Conservation (phyloP, 192 early-diverging fungal genomes). For the Backusella liffmaniae region DNA sequence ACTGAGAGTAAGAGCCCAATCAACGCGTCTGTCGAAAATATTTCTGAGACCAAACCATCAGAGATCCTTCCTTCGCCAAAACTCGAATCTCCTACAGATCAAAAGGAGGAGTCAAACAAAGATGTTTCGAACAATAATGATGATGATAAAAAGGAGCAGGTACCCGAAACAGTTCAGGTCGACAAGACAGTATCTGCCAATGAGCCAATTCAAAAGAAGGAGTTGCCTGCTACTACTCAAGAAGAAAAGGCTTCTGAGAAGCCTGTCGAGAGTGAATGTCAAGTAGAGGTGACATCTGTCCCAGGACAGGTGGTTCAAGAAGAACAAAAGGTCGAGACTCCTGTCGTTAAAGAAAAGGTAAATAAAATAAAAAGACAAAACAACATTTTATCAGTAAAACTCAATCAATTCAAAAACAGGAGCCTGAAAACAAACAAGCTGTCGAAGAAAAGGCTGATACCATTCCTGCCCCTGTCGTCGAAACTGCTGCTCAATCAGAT, state of each 20-base stretch:
- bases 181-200: background rate
- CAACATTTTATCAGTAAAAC: background rate
- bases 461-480: background rate
- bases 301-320: background rate
- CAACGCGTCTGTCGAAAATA: background rate
- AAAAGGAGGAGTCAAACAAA: background rate
- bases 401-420: background rate
- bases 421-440: background rate
- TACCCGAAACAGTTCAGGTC: background rate
- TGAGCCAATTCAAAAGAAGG: background rate
- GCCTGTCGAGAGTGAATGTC: background rate
- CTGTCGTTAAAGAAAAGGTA: background rate
- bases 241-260: background rate
- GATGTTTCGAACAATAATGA: background rate
- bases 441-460: background rate
- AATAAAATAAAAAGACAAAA: background rate
- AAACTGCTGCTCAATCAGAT: background rate
- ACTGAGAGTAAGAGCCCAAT: background rate
- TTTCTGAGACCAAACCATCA: background rate
- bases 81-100: constrained; percentile 7
- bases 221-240: background rate
- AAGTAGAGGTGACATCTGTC: background rate
- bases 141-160: background rate
- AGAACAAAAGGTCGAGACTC: background rate
- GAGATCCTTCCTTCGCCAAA: constrained; percentile 1